Conservation (phyloP, 192 early-diverging fungal species). For the Helicostylum pulchrum region DNA sequence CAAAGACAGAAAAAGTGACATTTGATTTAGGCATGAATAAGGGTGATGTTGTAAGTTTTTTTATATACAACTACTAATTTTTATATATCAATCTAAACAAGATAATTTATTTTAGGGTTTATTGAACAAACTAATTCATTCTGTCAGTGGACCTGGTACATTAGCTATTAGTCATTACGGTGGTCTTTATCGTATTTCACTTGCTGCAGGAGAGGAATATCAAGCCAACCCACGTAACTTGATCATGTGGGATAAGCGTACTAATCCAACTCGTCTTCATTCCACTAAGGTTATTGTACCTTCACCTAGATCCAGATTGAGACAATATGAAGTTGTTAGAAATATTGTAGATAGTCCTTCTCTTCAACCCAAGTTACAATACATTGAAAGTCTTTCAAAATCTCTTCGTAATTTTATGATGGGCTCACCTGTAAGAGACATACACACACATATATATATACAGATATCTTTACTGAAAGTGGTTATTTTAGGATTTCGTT, state of each 20-base stretch:
- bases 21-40: slow-evolving; percentile 40
- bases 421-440: slow-evolving; percentile 38
- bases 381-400: slow-evolving; percentile 17
- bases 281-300: slow-evolving; percentile 35
- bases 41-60: slow-evolving; percentile 35
- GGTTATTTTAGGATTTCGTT: slow-evolving; percentile 56
- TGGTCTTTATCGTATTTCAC: slow-evolving; percentile 63
- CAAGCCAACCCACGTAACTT: slow-evolving; percentile 63
- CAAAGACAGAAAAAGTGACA: slow-evolving; percentile 52
- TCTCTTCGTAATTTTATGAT: slow-evolving; percentile 32
- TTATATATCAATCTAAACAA: not conserved
- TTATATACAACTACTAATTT: not conserved
- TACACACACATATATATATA: no score
- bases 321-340: slow-evolving; percentile 42
- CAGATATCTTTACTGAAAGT: no score
- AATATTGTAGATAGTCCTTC: slow-evolving; percentile 40
- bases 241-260: slow-evolving; percentile 54
- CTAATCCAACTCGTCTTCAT: slow-evolving; percentile 42
- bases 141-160: slow-evolving; percentile 62
- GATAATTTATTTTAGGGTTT: slow-evolving; percentile 39
- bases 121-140: slow-evolving; percentile 58
- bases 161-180: slow-evolving; percentile 64
- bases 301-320: slow-evolving; percentile 36
- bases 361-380: slow-evolving; percentile 36
- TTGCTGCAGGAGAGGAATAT: slow-evolving; percentile 68